Evolutionary conservation across 257 asterid species (phyloP), one percentile per base, ranked within the genome.

Genomic region (Schizonepeta tenuifolia): DNA sequence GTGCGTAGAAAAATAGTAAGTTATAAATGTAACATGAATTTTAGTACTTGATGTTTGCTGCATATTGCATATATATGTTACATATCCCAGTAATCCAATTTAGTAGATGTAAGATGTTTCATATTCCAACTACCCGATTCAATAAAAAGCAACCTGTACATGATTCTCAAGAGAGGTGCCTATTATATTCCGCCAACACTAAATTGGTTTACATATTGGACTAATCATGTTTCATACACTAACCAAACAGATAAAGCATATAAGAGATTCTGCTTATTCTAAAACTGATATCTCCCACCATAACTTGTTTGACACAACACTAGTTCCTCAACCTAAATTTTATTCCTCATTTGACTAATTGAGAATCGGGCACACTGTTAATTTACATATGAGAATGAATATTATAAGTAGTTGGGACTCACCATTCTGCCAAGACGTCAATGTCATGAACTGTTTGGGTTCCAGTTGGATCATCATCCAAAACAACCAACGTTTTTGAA

Each of bases 381-480:
- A 57, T 50, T 69, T 46, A 20, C 17, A 72, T 35, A 54, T 44
- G 43, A 21, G 13, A 69, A 75, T 65, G 41, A 49, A 67, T 51
- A 54, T 70, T 38, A 47, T 53, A 72, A 74, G 54, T 20, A 57
- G 47, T 7, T 57, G 9, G 36, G 63, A 84, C 90, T 89, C 77
- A 94, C 99, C 99, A 94, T 88, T 89, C 99, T 35, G 97, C 89
- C 93, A 94, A 79, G 67, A 94, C 97, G 67, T 88, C 94, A 79
- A 87, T 84, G 82, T 84, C 97, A 77, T 94, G 96, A 82, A 94
- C 99, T 49, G 99, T 94, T 84, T 94, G 99, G 77, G 99, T 94
- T 64, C 99, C 99, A 73, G 99, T 94, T 75, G 99, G 99, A 83
- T 94, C 99, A 56, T 94, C 99, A 86, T 94, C 99, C 80, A 94